Conservation (phyloP, 305 asterid genomes). For the Fraxinus paxiana region DNA sequence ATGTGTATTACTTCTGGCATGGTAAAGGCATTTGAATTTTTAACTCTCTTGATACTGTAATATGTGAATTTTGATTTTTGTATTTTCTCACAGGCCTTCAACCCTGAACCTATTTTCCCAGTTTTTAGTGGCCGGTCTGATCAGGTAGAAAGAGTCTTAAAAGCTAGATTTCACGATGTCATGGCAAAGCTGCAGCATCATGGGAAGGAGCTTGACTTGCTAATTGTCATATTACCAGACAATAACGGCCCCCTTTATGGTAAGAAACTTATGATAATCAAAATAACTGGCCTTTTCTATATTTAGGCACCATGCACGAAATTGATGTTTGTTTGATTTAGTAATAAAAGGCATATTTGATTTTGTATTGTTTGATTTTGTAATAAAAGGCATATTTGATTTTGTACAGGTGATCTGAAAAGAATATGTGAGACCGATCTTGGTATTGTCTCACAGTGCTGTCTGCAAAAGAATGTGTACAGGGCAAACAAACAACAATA, state of each 20-base stretch:
- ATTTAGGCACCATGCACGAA: neutral
- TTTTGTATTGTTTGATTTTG: neutral
- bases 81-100: conserved; percentile 46
- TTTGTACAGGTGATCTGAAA: conserved; percentile 68
- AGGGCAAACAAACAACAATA: conserved; percentile 85
- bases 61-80: conserved; percentile 8
- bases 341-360: neutral
- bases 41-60: neutral
- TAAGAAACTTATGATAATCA: conserved; percentile 25
- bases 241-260: conserved; percentile 93
- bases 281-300: neutral
- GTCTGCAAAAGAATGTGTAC: conserved; percentile 79
- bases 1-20: conserved; percentile 89
- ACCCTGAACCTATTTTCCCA: conserved; percentile 72
- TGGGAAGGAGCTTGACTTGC: conserved; percentile 77
- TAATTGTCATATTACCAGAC: conserved; percentile 78
- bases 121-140: conserved; percentile 65
- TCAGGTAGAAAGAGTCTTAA: conserved; percentile 71
- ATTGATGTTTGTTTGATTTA: neutral
- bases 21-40: conserved; percentile 37
- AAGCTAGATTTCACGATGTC: conserved; percentile 69
- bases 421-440: conserved; percentile 93
- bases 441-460: conserved; percentile 94
- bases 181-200: conserved; percentile 53
- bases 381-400: neutral